Evolutionary conservation across 148 eudicot species (phyloP).

Genomic region (Rhododendron griersonianum): DNA sequence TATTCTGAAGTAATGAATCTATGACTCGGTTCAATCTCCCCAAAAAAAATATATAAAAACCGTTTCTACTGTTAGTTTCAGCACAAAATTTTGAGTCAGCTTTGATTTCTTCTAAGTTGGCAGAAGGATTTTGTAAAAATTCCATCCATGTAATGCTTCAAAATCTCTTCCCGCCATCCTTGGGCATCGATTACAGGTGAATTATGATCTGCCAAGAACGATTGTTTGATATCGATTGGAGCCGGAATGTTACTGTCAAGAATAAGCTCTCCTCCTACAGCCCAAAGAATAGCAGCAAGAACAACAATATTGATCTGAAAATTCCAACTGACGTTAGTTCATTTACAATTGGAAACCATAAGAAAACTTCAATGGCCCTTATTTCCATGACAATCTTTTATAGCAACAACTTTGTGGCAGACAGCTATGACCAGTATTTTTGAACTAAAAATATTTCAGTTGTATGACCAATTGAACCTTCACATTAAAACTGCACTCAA

Average conservation of each 20-base stretch:
- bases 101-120: neutral
- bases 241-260: neutral
- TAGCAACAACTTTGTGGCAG: neutral
- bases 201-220: neutral
- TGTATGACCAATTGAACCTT: neutral
- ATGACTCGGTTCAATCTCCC: neutral
- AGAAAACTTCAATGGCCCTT: neutral
- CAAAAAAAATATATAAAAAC: neutral
- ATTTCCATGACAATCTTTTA: neutral
- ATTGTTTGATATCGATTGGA: neutral
- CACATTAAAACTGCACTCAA: neutral
- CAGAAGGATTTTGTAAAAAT: neutral
- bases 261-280: slow-evolving; percentile 2
- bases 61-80: neutral
- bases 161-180: neutral
- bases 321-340: neutral
- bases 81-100: neutral
- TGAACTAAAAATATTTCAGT: neutral
- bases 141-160: slow-evolving; percentile 1
- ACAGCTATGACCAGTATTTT: neutral
- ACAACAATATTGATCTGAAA: neutral
- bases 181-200: neutral
- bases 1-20: neutral
- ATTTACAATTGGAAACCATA: neutral
- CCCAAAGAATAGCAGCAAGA: slow-evolving; percentile 3